Conservation (phyloP, 148 eudicot species). For the Limonium bicolor region DNA sequence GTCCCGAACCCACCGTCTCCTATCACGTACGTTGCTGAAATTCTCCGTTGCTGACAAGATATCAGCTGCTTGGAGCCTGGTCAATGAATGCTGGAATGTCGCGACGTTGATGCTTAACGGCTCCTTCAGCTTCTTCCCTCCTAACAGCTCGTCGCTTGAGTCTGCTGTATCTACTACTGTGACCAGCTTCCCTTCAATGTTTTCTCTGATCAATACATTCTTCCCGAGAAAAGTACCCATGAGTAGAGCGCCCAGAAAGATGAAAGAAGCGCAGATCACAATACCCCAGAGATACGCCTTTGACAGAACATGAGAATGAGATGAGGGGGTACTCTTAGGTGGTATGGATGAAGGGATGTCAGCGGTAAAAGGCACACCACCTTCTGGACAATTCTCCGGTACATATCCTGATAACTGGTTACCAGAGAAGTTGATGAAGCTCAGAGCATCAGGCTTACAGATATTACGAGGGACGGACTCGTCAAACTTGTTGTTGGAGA, state of each 20-base stretch:
- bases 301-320: too few relatives aligned
- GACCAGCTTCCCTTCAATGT: conserved; percentile 43
- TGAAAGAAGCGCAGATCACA: too few relatives aligned
- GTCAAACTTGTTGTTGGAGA: conserved; percentile 56
- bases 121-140: conserved; percentile 34
- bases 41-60: conserved; percentile 68
- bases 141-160: conserved; percentile 28
- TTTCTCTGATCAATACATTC: conserved; percentile 46
- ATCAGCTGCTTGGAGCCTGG: conserved; percentile 53
- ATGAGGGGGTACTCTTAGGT: too few relatives aligned
- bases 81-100: conserved; percentile 52
- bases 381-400: too few relatives aligned
- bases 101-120: conserved; percentile 40
- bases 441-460: conserved; percentile 50
- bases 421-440: conserved; percentile 47
- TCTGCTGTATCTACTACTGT: conserved; percentile 21
- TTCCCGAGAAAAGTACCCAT: conserved; percentile 41
- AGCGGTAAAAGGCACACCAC: too few relatives aligned
- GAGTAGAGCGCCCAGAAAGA: too few relatives aligned
- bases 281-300: too few relatives aligned
- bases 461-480: conserved; percentile 70
- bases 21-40: conserved; percentile 73
- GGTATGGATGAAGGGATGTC: too few relatives aligned
- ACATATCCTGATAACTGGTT: conserved; percentile 14
- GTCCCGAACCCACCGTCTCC: conserved; percentile 94